phyloP scores from a whole-genome alignment of 2,329 filamentous ascomycete species.

The Aspergillus pseudoviridinutans region DNA sequence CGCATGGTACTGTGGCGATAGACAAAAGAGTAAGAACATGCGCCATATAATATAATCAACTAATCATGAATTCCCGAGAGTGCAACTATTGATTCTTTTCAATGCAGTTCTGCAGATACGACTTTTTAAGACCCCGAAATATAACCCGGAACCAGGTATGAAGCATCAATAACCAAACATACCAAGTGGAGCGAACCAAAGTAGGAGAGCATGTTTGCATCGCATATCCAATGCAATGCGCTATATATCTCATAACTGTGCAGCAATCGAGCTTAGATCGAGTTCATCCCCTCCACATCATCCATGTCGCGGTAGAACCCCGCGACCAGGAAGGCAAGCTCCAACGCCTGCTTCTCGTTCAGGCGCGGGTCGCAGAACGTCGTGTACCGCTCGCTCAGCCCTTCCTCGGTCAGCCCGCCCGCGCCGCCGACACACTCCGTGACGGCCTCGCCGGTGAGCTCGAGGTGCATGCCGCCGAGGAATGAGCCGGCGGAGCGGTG shows the following conservation, averaged over 20 bases:
- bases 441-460: constrained; percentile 91
- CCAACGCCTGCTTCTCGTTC: constrained; percentile 96
- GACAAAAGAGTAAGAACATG: background rate
- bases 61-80: background rate
- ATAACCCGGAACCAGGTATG: background rate
- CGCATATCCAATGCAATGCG: background rate
- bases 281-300: constrained; percentile 17
- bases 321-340: constrained; percentile 89
- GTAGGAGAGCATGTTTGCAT: background rate
- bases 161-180: background rate
- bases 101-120: background rate
- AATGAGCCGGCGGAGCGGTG: constrained; percentile 81
- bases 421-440: constrained; percentile 94
- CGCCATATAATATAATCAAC: background rate
- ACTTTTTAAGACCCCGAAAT: background rate
- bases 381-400: constrained; percentile 85
- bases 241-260: background rate
- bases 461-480: constrained; percentile 89
- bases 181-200: background rate
- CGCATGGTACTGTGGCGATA: too few relatives aligned
- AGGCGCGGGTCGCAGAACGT: constrained; percentile 92
- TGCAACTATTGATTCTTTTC: background rate
- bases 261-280: constrained; percentile 3
- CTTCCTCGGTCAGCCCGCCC: constrained; percentile 80
- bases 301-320: constrained; percentile 64